Base-by-base conservation (phyloP, 805 yeast species). In the Hanseniaspora guilliermondii region DNA sequence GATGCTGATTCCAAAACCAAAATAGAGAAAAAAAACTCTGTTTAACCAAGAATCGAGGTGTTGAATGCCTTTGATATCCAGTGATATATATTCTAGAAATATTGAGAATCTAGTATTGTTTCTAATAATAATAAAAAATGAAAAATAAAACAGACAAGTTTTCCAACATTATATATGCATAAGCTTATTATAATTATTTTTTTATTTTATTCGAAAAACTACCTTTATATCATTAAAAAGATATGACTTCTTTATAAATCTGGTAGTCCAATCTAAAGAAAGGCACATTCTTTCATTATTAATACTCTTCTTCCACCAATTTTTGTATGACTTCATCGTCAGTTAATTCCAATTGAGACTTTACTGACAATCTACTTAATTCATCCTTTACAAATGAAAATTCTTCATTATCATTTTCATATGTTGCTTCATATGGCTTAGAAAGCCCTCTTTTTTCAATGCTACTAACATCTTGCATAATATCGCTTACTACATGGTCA, bases 1-100 rank as follows among this genome's bases (percentile, higher is more conserved):
- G 87, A 93, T 12, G 93, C 87, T 14, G 76, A 69, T 57, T 68
- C 78, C 63, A 83, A 85, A 68, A 64, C 68, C 56, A 63, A 62
- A 55, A 46, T 65, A 11, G 65, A 67, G 56, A 49, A 60, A 39
- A 57, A 60, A 33, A 53, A 37, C 11, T 5, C 24, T 21, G 25
- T 8, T 21, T 17, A 16, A 24, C 24, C 40, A 41, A 24, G 14
- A 6, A 30, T 12, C 9, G 12, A 11, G 14, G 2, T 30, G 3
- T 11, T 30, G 33, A 30, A 11, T 9, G 2, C 3, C 14, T 11
- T 30, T 12, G 14, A 30, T 11, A 30, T 30, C 12, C 12, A 11
- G 33, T 30, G 14, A 30, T 30, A 9, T 30, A 30, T 12, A 4
- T 11, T 30, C 9, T 30, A 30, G 33, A 30, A 3, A 11, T 30